Conservation (phyloP, 1,139 yeast genomes). For the Hemisphaericaspora xylofermentans region DNA sequence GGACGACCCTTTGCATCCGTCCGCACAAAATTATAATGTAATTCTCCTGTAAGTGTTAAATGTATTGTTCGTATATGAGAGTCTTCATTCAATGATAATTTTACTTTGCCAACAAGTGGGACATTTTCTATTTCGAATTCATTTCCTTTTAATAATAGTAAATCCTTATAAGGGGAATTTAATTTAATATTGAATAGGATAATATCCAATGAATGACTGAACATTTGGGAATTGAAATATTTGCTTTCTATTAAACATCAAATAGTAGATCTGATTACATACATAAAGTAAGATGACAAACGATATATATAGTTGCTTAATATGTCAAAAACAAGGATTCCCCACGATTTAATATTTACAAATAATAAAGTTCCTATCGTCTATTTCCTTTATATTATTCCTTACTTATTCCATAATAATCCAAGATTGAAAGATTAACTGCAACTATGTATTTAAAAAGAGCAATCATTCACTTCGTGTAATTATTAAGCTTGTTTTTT, state of each 20-base stretch:
- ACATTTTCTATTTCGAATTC: slow-evolving; percentile 57
- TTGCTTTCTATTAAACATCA: background rate
- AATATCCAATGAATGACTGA: slow-evolving; percentile 23
- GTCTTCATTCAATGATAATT: slow-evolving; percentile 53
- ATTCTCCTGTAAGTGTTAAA: slow-evolving; percentile 52
- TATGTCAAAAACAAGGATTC: no score
- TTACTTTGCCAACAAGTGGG: slow-evolving; percentile 55
- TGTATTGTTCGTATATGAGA: slow-evolving; percentile 48
- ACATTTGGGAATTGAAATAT: slow-evolving; percentile 16
- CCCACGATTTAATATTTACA: no score
- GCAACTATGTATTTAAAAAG: no score
- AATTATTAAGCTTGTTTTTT: no score
- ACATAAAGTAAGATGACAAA: no score
- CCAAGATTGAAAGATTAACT: no score
- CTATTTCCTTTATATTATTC: no score
- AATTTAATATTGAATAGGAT: slow-evolving; percentile 39
- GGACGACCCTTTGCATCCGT: slow-evolving; percentile 33
- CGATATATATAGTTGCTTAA: no score
- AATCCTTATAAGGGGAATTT: slow-evolving; percentile 53
- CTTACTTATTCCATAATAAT: no score
- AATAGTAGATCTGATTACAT: no score
- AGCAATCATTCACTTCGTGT: no score
- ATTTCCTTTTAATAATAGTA: slow-evolving; percentile 54
- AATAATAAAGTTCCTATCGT: no score
- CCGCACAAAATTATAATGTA: slow-evolving; percentile 53